Conservation (phyloP, 1,284 basidiomycete genomes). For the Cutaneotrichosporon dermatis region DNA sequence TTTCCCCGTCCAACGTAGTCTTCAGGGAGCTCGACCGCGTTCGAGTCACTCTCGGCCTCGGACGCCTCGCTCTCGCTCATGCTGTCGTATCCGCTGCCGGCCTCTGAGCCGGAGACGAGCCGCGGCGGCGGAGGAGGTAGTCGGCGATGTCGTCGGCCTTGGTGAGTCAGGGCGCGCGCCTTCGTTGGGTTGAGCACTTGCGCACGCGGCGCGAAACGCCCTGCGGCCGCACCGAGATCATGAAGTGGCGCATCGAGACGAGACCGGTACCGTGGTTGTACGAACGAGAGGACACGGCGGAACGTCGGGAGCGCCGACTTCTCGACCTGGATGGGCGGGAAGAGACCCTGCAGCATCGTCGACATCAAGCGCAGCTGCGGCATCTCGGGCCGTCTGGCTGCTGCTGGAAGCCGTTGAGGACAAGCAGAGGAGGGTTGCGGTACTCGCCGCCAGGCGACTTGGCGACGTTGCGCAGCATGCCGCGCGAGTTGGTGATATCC, state of each 20-base stretch:
- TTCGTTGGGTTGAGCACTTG: conserved; percentile 60
- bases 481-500: conserved; percentile 13
- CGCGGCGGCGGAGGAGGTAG: conserved; percentile 69
- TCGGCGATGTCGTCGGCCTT: conserved; percentile 92
- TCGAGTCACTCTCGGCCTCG: conserved; percentile 72
- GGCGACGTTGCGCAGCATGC: conserved; percentile 41
- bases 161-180: conserved; percentile 61
- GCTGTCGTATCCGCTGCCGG: conserved; percentile 66
- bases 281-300: conserved; percentile 89
- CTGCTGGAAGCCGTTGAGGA: conserved; percentile 52
- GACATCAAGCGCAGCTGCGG: conserved; percentile 53
- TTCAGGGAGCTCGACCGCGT: conserved; percentile 70
- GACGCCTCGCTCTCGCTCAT: conserved; percentile 58
- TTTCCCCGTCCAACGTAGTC: conserved; percentile 95
- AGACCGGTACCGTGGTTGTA: conserved; percentile 84
- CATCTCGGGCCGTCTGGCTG: conserved; percentile 45
- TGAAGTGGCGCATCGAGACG: conserved; percentile 89
- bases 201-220: conserved; percentile 91
- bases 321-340: conserved; percentile 54
- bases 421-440: conserved; percentile 50
- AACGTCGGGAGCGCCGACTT: conserved; percentile 78
- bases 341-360: conserved; percentile 55
- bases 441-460: conserved; percentile 47
- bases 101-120: conserved; percentile 52
- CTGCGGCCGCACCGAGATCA: conserved; percentile 91